These are phyloP conservation scores for Nepenthes alata DNA, from an alignment of 179 eudicot species.

Conservation along the genomic window DNA sequence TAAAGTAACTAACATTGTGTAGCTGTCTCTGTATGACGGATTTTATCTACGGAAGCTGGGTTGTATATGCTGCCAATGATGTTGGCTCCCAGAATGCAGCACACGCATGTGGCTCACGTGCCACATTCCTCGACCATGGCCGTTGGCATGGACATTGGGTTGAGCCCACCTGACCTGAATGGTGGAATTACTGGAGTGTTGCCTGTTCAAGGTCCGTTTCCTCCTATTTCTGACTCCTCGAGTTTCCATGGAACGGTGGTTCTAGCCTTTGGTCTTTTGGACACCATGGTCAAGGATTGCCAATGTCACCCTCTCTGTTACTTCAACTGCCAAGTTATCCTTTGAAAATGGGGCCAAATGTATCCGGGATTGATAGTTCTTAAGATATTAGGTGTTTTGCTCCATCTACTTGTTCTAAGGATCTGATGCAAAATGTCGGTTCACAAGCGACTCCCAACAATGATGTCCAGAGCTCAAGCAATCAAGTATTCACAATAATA, in stretches of 20 bases:
- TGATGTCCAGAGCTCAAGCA: conserved; percentile 14
- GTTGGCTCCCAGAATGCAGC: conserved; percentile 45
- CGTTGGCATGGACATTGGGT: conserved; percentile 22
- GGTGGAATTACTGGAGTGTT: conserved; percentile 23
- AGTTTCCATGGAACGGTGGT: conserved; percentile 26
- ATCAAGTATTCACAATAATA: background rate
- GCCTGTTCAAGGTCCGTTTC: conserved; percentile 21
- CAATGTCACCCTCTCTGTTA: conserved; percentile 16
- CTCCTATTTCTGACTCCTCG: conserved; percentile 13
- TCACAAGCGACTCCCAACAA: conserved; percentile 15
- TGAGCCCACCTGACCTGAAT: conserved; percentile 36
- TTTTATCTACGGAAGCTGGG: conserved; percentile 61
- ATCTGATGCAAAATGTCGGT: conserved; percentile 7
- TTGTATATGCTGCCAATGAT: conserved; percentile 56
- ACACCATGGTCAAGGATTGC: conserved; percentile 30
- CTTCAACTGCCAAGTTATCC: conserved; percentile 17
- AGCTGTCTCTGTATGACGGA: conserved; percentile 20
- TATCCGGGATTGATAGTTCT: conserved; percentile 10
- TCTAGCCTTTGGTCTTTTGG: conserved; percentile 21
- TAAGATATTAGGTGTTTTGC: conserved; percentile 5
- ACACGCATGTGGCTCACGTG: conserved; percentile 33
- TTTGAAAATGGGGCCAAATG: conserved; percentile 8
- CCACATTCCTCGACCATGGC: conserved; percentile 35
- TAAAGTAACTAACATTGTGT: background rate
- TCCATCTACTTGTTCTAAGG: conserved; percentile 9